Evolutionary conservation across 495 filamentous ascomycete species (phyloP).

Genomic region (Hyaloscypha finlandica): DNA sequence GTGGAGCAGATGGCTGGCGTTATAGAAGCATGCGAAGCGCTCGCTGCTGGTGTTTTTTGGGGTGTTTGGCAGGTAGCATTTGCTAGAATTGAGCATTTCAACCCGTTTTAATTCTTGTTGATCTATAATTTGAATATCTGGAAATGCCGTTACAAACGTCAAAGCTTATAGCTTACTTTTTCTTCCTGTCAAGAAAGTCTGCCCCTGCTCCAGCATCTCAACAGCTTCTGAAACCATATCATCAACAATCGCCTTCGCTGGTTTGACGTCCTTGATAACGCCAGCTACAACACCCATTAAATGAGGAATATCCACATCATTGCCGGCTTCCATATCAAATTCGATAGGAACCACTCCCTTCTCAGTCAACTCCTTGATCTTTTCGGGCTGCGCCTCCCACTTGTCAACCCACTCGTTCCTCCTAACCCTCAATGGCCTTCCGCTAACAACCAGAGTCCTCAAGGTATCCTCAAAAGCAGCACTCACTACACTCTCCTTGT

Average conservation of each 20-base stretch:
- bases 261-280: conserved; percentile 69
- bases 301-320: conserved; percentile 79
- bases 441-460: conserved; percentile 75
- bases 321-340: conserved; percentile 74
- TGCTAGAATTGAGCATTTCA: conserved; percentile 5
- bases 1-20: conserved; percentile 25
- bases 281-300: conserved; percentile 95
- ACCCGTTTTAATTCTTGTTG: not conserved
- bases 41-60: conserved; percentile 30
- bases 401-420: conserved; percentile 77
- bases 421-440: conserved; percentile 76
- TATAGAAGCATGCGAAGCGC: conserved; percentile 37
- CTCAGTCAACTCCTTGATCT: conserved; percentile 70
- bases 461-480: conserved; percentile 75
- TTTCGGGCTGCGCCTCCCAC: conserved; percentile 74
- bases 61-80: conserved; percentile 2
- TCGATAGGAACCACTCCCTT: conserved; percentile 76
- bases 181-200: conserved; percentile 45
- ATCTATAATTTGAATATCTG: not conserved
- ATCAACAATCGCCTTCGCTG: conserved; percentile 76
- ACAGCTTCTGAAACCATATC: conserved; percentile 87
- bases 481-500: conserved; percentile 78
- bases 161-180: conserved; percentile 45
- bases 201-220: conserved; percentile 60
- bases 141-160: not conserved